Evolutionary conservation across 163 green algal genomes (phyloP).

Genomic region (Chlorella variabilis): DNA sequence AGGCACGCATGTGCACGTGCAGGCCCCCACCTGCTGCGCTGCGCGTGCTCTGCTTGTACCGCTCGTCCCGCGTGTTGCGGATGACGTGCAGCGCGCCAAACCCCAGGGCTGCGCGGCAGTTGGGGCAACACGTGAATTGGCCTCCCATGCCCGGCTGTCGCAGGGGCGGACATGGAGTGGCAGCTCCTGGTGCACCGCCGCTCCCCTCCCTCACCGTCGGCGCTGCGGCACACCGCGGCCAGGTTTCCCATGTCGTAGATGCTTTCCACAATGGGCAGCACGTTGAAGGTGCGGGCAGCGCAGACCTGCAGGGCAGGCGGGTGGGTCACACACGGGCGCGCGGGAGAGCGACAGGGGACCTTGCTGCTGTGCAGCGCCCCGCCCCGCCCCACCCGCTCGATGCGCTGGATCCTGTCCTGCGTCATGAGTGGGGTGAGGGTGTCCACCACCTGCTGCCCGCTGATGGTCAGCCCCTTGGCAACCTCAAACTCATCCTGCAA

Average conservation of each 20-base stretch:
- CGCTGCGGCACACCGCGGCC: constrained; percentile 83
- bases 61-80: constrained; percentile 42
- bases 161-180: too few species aligned
- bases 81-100: constrained; percentile 83
- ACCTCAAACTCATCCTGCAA: constrained; percentile 39
- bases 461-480: not conserved
- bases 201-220: constrained; percentile 71
- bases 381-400: constrained; percentile 12
- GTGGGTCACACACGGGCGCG: too few species aligned
- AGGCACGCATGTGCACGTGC: not conserved
- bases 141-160: too few species aligned
- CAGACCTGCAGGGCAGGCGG: constrained; percentile 11
- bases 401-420: constrained; percentile 29
- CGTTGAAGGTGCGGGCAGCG: constrained; percentile 53
- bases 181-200: too few species aligned
- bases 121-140: not conserved
- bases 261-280: constrained; percentile 54
- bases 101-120: constrained; percentile 69
- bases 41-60: constrained; percentile 80
- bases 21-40: constrained; percentile 46
- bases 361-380: too few species aligned
- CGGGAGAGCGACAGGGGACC: too few species aligned
- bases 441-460: constrained; percentile 21
- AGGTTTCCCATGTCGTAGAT: constrained; percentile 91
- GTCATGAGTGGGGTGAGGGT: constrained; percentile 34